A percentile compares a stretch with the other conserved stretches of the same genome.
phyloP scores from a whole-genome alignment of 164 flowering plant genomes.

The Vitis rotundifolia region DNA sequence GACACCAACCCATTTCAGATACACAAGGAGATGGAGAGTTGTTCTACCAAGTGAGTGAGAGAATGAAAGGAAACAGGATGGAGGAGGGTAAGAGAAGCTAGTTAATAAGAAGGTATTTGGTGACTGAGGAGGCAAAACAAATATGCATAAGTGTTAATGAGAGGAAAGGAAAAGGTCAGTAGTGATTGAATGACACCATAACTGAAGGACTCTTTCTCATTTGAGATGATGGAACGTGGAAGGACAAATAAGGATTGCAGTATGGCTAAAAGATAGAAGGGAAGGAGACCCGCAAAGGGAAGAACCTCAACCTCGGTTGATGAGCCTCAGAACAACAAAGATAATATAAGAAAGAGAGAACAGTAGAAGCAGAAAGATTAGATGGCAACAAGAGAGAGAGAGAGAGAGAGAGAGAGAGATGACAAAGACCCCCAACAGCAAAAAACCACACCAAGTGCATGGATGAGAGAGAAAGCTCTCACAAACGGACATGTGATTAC shows the following conservation, averaged over 20 bases:
- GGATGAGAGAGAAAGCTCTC: conserved; percentile 5
- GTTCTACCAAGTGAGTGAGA: background rate
- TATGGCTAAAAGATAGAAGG: background rate
- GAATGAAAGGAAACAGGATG: background rate
- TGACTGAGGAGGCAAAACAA: background rate
- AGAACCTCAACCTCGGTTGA: conserved; percentile 17
- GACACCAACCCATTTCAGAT: conserved; percentile 8
- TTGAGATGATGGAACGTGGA: conserved; percentile 30
- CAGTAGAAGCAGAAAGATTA: background rate
- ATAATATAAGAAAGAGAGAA: conserved; percentile 12
- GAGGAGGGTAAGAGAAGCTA: background rate
- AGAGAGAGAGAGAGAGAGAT: background rate
- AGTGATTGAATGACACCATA: conserved; percentile 12
- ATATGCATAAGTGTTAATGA: background rate
- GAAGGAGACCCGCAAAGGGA: conserved; percentile 11
- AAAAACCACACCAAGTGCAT: background rate
- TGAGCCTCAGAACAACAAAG: conserved; percentile 13
- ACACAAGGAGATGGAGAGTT: background rate
- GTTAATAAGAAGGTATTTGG: background rate
- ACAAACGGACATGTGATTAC: conserved; percentile 14
- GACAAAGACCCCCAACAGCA: conserved; percentile 7
- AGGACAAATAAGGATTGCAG: conserved; percentile 25
- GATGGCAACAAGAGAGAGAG: background rate
- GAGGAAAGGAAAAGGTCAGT: background rate
- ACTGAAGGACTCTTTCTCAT: background rate